These are phyloP conservation scores for Alternaria sp. DNA, from an alignment of 2,329 filamentous ascomycete species.

Conservation along the genomic window DNA sequence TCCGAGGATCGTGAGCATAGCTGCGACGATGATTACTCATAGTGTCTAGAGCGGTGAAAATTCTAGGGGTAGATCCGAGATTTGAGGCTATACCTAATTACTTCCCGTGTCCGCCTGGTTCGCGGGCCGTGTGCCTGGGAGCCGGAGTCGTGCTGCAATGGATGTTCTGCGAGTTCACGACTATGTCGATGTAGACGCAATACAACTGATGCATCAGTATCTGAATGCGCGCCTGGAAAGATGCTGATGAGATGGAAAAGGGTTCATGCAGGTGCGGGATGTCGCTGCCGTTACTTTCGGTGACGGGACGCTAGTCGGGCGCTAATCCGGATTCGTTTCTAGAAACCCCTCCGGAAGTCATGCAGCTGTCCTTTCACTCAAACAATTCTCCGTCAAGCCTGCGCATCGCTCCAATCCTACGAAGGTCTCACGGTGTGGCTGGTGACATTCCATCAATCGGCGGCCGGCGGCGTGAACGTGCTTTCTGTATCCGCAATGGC, in stretches of 20 bases:
- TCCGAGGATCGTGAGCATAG: background rate
- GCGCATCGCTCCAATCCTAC: background rate
- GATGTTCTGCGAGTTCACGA: background rate
- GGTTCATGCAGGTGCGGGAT: background rate
- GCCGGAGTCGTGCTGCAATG: background rate
- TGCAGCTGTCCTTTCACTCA: background rate
- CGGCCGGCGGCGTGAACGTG: background rate
- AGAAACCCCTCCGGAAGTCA: background rate
- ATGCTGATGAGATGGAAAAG: background rate
- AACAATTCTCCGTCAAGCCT: background rate
- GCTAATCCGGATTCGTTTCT: background rate
- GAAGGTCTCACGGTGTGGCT: background rate
- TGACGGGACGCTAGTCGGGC: background rate
- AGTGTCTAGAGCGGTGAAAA: background rate
- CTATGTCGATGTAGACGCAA: no score
- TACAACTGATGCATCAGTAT: background rate
- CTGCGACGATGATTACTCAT: background rate
- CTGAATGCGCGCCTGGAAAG: background rate
- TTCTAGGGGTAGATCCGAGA: background rate
- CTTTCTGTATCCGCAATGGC: background rate
- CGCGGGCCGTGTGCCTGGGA: background rate
- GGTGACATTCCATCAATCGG: conserved; percentile 30
- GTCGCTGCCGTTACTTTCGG: background rate
- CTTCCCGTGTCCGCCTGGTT: background rate
- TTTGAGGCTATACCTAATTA: background rate